phyloP scores from a whole-genome alignment of 139 green algal genomes.

The Klebsormidium nitens region DNA sequence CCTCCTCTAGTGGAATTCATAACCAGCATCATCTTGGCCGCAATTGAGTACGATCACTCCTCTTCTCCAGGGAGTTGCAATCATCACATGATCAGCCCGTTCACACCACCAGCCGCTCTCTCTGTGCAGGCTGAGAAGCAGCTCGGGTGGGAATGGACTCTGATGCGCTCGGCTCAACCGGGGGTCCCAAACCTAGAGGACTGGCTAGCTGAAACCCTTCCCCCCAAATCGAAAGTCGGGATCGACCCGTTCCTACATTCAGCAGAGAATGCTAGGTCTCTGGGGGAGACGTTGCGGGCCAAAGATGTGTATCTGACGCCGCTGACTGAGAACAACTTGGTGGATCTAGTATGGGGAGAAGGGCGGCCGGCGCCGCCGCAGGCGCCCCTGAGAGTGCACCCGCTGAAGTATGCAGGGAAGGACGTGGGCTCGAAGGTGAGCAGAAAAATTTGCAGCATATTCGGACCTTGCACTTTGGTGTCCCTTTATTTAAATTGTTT shows the following conservation, averaged over 20 bases:
- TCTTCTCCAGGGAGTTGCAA: too few species aligned
- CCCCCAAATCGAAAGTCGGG: conserved; percentile 30
- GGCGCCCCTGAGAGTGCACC: conserved; percentile 17
- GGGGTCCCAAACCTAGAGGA: conserved; percentile 26
- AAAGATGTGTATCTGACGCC: background rate
- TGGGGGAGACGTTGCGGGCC: background rate
- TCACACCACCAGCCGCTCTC: too few species aligned
- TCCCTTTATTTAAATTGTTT: too few species aligned
- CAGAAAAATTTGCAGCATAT: too few species aligned
- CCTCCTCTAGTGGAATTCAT: too few species aligned
- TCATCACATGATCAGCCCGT: too few species aligned
- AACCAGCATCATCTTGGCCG: too few species aligned
- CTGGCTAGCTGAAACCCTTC: conserved; percentile 42
- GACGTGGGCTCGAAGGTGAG: conserved; percentile 13
- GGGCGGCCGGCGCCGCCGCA: conserved; percentile 9
- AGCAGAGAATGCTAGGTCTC: conserved; percentile 10
- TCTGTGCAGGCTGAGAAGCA: conserved; percentile 42
- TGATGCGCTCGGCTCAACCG: conserved; percentile 38
- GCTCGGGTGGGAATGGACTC: conserved; percentile 31
- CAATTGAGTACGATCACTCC: too few species aligned
- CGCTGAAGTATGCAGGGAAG: conserved; percentile 29
- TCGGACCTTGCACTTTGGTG: too few species aligned
- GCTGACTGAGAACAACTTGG: conserved; percentile 24
- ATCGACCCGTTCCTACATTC: conserved; percentile 37
- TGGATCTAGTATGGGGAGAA: conserved; percentile 30